phyloP scores from a whole-genome alignment of 345 rosid species.

The Ailanthus altissimus region DNA sequence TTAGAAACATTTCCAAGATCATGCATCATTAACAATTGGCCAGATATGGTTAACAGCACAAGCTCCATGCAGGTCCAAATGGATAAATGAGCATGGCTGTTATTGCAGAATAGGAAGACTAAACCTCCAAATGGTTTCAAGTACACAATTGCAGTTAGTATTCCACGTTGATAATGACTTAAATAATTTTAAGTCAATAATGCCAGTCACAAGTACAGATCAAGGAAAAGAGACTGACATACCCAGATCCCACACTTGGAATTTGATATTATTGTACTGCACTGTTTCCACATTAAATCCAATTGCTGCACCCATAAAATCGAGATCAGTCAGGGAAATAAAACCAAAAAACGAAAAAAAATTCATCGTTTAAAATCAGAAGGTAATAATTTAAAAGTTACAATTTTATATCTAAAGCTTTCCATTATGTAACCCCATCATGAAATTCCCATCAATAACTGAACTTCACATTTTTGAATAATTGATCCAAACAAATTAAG shows the following conservation, averaged over 20 bases:
- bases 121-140: neutral
- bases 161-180: neutral
- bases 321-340: slow-evolving; percentile 11
- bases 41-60: neutral
- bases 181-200: neutral
- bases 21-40: neutral
- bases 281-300: slow-evolving; percentile 98
- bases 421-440: neutral
- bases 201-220: neutral
- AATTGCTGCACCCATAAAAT: slow-evolving; percentile 61
- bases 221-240: slow-evolving; percentile 25
- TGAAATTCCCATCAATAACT: neutral
- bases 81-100: neutral
- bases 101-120: neutral
- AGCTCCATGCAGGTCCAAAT: neutral
- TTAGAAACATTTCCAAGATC: neutral
- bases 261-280: slow-evolving; percentile 90
- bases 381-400: neutral
- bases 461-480: neutral
- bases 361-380: neutral
- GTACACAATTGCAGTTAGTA: neutral
- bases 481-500: slow-evolving; percentile 3
- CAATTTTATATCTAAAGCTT: neutral
- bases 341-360: neutral
- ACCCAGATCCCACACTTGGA: slow-evolving; percentile 93